Percentiles rank a stretch among this genome's conserved stretches.
phyloP scores from a whole-genome alignment of 2,329 filamentous ascomycete genomes.

The Cercospora berteroae region DNA sequence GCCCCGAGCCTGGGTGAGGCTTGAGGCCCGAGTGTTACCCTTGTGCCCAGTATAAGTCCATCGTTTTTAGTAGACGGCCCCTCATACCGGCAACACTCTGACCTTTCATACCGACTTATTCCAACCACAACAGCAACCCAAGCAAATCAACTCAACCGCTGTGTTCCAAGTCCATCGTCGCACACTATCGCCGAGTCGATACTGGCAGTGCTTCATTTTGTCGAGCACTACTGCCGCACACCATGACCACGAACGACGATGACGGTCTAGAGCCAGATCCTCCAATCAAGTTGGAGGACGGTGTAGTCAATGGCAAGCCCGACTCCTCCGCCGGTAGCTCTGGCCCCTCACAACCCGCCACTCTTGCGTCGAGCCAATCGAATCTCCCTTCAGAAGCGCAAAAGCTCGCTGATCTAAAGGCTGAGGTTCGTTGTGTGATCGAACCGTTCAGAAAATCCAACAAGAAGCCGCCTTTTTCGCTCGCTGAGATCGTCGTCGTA shows the following conservation, averaged over 20 bases:
- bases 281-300: not conserved
- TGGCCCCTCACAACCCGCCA: not conserved
- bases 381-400: not conserved
- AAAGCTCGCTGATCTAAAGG: not conserved
- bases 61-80: not conserved
- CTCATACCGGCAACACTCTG: not conserved
- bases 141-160: not conserved
- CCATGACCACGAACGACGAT: not conserved
- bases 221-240: not conserved
- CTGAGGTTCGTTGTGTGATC: not conserved
- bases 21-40: not conserved
- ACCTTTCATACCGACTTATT: not conserved
- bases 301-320: not conserved
- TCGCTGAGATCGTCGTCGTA: constrained; percentile 9
- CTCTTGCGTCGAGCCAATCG: not conserved
- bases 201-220: not conserved
- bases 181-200: not conserved
- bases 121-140: not conserved
- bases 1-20: not conserved
- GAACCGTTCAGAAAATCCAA: not conserved
- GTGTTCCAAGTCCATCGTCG: not conserved
- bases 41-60: not conserved
- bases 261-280: not conserved
- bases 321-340: not conserved
- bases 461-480: constrained; percentile 3